phyloP scores from a whole-genome alignment of 495 filamentous ascomycete genomes.

The Thermothielavioides terrestris region DNA sequence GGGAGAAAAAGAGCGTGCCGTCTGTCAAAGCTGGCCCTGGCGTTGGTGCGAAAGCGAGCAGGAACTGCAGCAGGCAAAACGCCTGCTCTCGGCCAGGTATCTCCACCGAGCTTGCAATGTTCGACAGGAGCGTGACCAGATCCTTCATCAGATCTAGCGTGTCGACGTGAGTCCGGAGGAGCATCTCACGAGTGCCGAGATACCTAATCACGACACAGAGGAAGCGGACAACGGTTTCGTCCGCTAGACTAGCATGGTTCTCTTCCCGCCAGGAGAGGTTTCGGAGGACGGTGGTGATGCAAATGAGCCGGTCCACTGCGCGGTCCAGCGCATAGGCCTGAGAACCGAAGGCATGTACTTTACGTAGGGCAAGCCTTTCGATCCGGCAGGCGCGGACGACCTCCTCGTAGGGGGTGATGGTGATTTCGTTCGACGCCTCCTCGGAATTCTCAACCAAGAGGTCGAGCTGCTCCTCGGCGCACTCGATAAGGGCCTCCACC shows the following conservation, averaged over 20 bases:
- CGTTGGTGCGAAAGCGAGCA: slow-evolving; percentile 82
- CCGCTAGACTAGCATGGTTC: slow-evolving; percentile 65
- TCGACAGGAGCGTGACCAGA: slow-evolving; percentile 77
- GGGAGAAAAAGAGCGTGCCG: slow-evolving; percentile 61
- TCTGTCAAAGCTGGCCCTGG: slow-evolving; percentile 45
- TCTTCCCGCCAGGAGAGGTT: slow-evolving; percentile 76
- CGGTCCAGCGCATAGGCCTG: slow-evolving; percentile 73
- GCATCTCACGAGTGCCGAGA: slow-evolving; percentile 80
- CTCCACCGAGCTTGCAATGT: slow-evolving; percentile 70
- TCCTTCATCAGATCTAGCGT: slow-evolving; percentile 97
- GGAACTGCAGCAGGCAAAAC: slow-evolving; percentile 74
- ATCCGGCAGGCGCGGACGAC: slow-evolving; percentile 64
- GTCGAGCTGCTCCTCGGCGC: slow-evolving; percentile 79
- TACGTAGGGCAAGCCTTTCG: slow-evolving; percentile 61
- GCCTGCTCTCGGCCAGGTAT: slow-evolving; percentile 86
- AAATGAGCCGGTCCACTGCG: slow-evolving; percentile 77
- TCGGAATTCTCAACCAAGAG: slow-evolving; percentile 67
- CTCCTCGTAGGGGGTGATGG: slow-evolving; percentile 78
- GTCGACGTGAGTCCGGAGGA: slow-evolving; percentile 70
- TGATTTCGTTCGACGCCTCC: slow-evolving; percentile 76
- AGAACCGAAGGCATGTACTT: slow-evolving; percentile 66
- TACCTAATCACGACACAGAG: slow-evolving; percentile 72
- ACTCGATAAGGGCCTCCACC: slow-evolving; percentile 79
- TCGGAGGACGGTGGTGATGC: slow-evolving; percentile 83
- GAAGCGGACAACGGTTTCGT: slow-evolving; percentile 67